phyloP scores from a whole-genome alignment of 2,329 filamentous ascomycete genomes.

The Cytospora leucostoma region DNA sequence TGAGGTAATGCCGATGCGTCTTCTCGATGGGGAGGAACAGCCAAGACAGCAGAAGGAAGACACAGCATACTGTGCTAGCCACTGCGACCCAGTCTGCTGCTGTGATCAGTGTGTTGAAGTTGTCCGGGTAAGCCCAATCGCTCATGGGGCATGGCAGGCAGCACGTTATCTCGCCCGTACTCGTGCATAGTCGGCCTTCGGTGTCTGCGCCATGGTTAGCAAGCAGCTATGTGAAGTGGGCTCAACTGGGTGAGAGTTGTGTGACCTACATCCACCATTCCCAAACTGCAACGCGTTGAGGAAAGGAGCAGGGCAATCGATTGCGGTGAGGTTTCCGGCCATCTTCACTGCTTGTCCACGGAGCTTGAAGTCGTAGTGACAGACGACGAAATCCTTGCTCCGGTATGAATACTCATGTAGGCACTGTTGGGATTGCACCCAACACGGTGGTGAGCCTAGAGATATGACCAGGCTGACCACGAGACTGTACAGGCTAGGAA shows the following conservation, averaged over 20 bases:
- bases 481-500: slow-evolving; percentile 1
- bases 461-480: background rate
- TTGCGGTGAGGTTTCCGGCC: slow-evolving; percentile 13
- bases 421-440: background rate
- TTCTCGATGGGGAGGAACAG: slow-evolving; percentile 79
- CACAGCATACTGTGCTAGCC: slow-evolving; percentile 67
- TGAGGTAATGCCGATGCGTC: slow-evolving; percentile 90
- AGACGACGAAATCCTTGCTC: background rate
- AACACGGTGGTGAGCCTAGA: background rate
- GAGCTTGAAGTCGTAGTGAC: background rate
- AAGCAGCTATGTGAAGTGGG: slow-evolving; percentile 13
- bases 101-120: slow-evolving; percentile 59
- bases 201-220: slow-evolving; percentile 51
- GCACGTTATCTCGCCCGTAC: slow-evolving; percentile 59
- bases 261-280: slow-evolving; percentile 27
- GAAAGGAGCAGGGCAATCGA: slow-evolving; percentile 26
- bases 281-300: slow-evolving; percentile 25
- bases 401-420: background rate
- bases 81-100: slow-evolving; percentile 84
- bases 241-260: slow-evolving; percentile 7
- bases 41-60: slow-evolving; percentile 81
- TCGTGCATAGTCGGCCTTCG: slow-evolving; percentile 56
- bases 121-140: slow-evolving; percentile 70
- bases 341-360: slow-evolving; percentile 11
- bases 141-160: slow-evolving; percentile 90